Evolutionary conservation across 78 protist genomes (phyloP).

Genomic region (Dictyostelium discoideum): dicty_2.7 NC_007088.5:5046001-5046500

Average conservation of each 20-base stretch:
- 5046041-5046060: background rate
- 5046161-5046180: background rate
- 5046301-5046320: background rate
- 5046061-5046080: background rate
- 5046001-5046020: background rate
- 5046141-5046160: background rate
- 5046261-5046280: slow-evolving; percentile 24
- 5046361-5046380: background rate
- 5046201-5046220: background rate
- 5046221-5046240: background rate
- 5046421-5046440: slow-evolving; percentile 55
- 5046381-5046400: background rate
- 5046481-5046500: slow-evolving; percentile 79
- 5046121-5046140: background rate
- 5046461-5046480: slow-evolving; percentile 44
- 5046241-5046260: too few relatives aligned
- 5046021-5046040: background rate
- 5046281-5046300: slow-evolving; percentile 1
- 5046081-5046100: background rate
- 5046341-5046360: background rate
- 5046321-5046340: background rate
- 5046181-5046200: background rate
- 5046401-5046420: slow-evolving; percentile 6
- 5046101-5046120: background rate
- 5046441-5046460: slow-evolving; percentile 28